A percentile compares a stretch with the other conserved stretches of the same genome.
Evolutionary conservation across 2,329 filamentous ascomycete genomes (phyloP).

Genomic region (Cladophialophora chaetospira): DNA sequence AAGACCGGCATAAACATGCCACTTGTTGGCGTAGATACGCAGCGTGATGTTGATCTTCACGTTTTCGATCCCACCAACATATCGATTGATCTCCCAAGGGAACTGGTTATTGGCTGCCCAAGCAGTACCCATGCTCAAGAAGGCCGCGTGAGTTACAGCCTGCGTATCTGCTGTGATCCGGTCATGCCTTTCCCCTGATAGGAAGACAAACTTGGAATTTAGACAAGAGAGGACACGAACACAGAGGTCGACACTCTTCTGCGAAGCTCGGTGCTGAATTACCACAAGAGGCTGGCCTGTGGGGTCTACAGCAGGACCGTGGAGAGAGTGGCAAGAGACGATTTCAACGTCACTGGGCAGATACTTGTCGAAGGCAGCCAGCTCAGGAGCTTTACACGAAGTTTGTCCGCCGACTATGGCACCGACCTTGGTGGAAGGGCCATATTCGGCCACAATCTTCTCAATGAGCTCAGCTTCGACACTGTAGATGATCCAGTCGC

Average conservation of each 20-base stretch:
- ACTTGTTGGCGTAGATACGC: conserved; percentile 97
- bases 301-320: conserved; percentile 87
- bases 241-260: conserved; percentile 74
- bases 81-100: conserved; percentile 94
- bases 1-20: conserved; percentile 98
- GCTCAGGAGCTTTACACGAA: conserved; percentile 96
- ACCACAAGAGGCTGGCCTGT: conserved; percentile 86
- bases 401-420: conserved; percentile 97
- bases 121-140: conserved; percentile 95
- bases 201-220: conserved; percentile 80
- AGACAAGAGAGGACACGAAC: conserved; percentile 81
- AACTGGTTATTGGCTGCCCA: conserved; percentile 96
- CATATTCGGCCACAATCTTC: conserved; percentile 81
- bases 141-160: conserved; percentile 95
- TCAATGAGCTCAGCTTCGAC: conserved; percentile 93
- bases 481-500: conserved; percentile 98
- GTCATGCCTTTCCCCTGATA: conserved; percentile 86
- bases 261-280: conserved; percentile 86
- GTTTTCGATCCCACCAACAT: conserved; percentile 96
- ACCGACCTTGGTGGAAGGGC: conserved; percentile 89
- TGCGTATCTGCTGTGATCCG: conserved; percentile 98
- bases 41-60: conserved; percentile 98
- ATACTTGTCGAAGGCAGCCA: conserved; percentile 86
- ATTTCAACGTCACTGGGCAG: conserved; percentile 88
- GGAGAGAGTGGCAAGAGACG: conserved; percentile 92